Evolutionary conservation across 1,284 basidiomycete genomes (phyloP).

Genomic region (Cutaneotrichosporon mucoides): DNA sequence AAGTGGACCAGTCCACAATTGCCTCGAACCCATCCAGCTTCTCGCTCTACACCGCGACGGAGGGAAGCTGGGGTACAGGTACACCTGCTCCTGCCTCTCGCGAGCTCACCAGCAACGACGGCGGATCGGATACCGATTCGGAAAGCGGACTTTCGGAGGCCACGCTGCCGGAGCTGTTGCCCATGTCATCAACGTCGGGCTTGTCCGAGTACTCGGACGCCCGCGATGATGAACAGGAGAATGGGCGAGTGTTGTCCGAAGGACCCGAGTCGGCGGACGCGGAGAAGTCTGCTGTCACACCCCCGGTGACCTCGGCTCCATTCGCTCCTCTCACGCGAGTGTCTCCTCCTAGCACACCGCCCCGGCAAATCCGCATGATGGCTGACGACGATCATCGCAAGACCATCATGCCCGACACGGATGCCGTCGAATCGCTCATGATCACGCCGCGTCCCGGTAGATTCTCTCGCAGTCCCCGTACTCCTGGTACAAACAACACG

Average conservation of each 20-base stretch:
- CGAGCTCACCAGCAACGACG: neutral
- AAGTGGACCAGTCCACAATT: neutral
- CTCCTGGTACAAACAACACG: neutral
- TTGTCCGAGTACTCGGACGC: slow-evolving; percentile 16
- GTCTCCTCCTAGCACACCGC: neutral
- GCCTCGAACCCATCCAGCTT: slow-evolving; percentile 4
- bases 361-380: neutral
- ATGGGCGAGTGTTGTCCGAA: neutral
- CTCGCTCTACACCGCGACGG: slow-evolving; percentile 8
- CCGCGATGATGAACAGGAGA: neutral
- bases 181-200: slow-evolving; percentile 10
- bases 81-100: neutral
- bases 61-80: neutral
- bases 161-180: slow-evolving; percentile 15
- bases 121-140: slow-evolving; percentile 1
- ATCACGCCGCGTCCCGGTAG: neutral
- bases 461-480: neutral
- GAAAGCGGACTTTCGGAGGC: slow-evolving; percentile 12
- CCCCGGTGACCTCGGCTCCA: neutral
- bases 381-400: neutral
- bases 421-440: slow-evolving; percentile 5
- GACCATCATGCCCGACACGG: neutral
- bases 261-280: too few relatives aligned
- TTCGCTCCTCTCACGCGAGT: neutral
- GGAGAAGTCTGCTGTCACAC: neutral